Evolutionary conservation across 768 basidiomycete genomes (phyloP).

Genomic region (Rhodotorula graminis): DNA sequence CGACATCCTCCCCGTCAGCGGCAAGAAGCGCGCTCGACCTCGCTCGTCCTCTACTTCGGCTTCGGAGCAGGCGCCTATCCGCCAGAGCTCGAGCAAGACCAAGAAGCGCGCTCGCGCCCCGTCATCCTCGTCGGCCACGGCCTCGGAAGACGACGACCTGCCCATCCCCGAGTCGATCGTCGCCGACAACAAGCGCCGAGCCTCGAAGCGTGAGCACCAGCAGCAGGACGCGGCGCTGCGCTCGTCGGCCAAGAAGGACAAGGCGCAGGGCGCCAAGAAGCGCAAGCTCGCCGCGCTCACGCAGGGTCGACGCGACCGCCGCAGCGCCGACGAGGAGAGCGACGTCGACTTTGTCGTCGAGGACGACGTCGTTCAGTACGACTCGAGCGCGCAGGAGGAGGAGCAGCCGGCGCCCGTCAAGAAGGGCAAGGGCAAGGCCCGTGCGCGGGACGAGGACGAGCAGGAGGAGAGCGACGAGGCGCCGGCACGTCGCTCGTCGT

Average conservation of each 20-base stretch:
- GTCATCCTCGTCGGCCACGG: neutral
- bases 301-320: constrained; percentile 6
- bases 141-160: neutral
- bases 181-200: neutral
- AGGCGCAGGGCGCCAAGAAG: neutral
- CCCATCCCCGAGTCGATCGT: constrained; percentile 8
- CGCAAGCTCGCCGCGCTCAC: neutral
- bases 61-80: neutral
- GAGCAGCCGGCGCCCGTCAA: neutral
- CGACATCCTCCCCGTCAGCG: neutral
- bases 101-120: constrained; percentile 5
- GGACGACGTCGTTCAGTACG: constrained; percentile 7
- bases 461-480: neutral
- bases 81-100: neutral
- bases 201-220: neutral
- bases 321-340: constrained; percentile 9
- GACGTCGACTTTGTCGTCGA: constrained; percentile 13
- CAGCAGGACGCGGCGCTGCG: neutral
- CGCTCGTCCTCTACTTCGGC: too few species aligned
- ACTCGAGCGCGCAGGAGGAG: constrained; percentile 1
- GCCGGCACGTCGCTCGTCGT: too few species aligned
- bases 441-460: neutral
- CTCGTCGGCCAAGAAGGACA: neutral
- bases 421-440: neutral
- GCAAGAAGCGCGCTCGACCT: neutral